Conservation (phyloP, 179 eudicot species). For the Pouteria campechiana region DNA sequence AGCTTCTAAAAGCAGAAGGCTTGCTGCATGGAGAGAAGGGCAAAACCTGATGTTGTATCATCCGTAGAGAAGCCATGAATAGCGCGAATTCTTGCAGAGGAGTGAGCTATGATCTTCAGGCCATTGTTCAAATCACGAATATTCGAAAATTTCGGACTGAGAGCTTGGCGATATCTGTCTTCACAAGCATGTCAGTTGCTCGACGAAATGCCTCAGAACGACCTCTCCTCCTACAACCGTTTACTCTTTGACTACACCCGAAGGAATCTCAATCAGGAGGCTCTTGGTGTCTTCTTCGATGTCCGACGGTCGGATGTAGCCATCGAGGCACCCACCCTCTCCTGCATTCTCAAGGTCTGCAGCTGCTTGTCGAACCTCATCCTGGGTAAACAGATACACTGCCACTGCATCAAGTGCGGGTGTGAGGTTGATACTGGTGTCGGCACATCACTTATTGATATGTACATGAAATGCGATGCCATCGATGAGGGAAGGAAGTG, state of each 20-base stretch:
- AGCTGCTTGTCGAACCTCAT: slow-evolving; percentile 14
- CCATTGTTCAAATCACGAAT: too few species aligned
- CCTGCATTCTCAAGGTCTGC: slow-evolving; percentile 32
- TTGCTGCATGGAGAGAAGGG: too few species aligned
- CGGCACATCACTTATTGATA: slow-evolving; percentile 34
- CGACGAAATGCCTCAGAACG: slow-evolving; percentile 15
- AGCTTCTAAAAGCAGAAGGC: too few species aligned
- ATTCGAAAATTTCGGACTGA: too few species aligned
- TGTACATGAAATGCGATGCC: slow-evolving; percentile 22
- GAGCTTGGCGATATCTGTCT: too few species aligned
- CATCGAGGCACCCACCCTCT: slow-evolving; percentile 29
- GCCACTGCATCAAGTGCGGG: slow-evolving; percentile 21
- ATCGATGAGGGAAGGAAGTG: slow-evolving; percentile 13
- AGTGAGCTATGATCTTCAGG: too few species aligned
- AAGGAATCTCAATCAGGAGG: slow-evolving; percentile 10
- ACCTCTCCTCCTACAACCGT: slow-evolving; percentile 11
- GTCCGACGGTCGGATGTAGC: slow-evolving; percentile 13
- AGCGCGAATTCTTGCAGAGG: too few species aligned
- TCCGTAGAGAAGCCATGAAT: too few species aligned
- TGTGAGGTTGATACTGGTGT: slow-evolving; percentile 23
- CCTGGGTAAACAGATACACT: slow-evolving; percentile 25
- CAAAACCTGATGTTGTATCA: too few species aligned
- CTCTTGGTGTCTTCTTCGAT: slow-evolving; percentile 9
- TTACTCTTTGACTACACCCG: slow-evolving; percentile 29
- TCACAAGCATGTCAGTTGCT: slow-evolving; percentile 16